Base-by-base conservation (phyloP, 2,329 filamentous ascomycete species). In the Conoideocrella luteorostrata region DNA sequence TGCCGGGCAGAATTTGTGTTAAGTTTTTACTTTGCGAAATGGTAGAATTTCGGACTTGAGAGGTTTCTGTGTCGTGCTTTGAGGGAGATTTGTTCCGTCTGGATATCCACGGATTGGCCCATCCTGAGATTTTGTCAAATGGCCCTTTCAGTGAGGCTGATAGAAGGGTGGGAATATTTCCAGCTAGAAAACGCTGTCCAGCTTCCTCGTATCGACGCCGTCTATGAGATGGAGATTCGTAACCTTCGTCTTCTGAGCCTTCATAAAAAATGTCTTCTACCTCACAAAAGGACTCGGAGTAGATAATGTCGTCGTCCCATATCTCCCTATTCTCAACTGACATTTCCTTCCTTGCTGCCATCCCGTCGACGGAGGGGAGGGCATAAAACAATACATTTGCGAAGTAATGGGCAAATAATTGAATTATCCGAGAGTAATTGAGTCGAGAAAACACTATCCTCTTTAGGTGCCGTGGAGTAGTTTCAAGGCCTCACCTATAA, bases 111-210 rank as follows among this genome's bases (percentile, higher is more conserved):
- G 63, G 63, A 37, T 65, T 65, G 4, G 50, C 39, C 61, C 60
- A 64, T 30, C 56, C 52, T 5, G 56, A 54, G 6, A 38, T 50
- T 24, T 43, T 32, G 18, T 72, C 68, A 50, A 86, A 84, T 0
- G 83, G 84, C 0, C 83, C 84, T 47, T 65, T 71, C 3, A 87
- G 65, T 5, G 65, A 61, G 6, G 83, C 75, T 11, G 84, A 83
- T 3, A 81, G 58, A 3, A 89, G 67, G 20, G 74, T 55, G 0
- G 82, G 72, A 2, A 69, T 56, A 23, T 70, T 63, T 1, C 83
- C 84, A 6, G 68, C 62, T 29, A 86, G 63, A 52, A 75, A 86
- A 26, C 71, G 69, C 24, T 70, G 63, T 2, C 78, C 83, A 11
- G 82, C 73, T 0, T 67, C 61, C 57, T 86, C 80, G 46, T 82